phyloP scores from a whole-genome alignment of 306 rosid genomes.

The Prunus armeniaca region DNA sequence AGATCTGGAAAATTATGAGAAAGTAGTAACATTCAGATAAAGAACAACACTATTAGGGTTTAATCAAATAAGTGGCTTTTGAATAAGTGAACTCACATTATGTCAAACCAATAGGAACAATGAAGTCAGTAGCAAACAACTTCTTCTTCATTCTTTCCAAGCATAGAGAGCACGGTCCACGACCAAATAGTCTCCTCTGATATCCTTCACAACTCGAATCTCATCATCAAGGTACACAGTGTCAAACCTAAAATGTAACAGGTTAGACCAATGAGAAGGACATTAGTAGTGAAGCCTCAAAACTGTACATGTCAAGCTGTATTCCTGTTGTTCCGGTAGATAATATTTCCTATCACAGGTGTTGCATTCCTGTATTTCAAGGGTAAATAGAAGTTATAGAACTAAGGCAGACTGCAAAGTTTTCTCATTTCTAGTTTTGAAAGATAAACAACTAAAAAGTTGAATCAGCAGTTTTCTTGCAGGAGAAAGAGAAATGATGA shows the following conservation, averaged over 20 bases:
- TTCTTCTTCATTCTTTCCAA: conserved; percentile 64
- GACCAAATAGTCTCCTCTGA: conserved; percentile 80
- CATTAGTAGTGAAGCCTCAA: not conserved
- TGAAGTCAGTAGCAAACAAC: not conserved
- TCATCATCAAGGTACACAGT: conserved; percentile 69
- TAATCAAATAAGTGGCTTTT: not conserved
- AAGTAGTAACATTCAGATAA: not conserved
- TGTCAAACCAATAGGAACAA: not conserved
- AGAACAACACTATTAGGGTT: not conserved
- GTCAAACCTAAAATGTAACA: conserved; percentile 61
- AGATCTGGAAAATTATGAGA: not conserved
- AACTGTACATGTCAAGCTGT: not conserved
- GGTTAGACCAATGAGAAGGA: not conserved
- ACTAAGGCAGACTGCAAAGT: not conserved
- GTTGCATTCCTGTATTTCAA: not conserved
- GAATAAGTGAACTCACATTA: conserved; percentile 15
- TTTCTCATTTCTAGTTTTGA: not conserved
- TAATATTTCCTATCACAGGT: not conserved
- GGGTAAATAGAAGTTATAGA: not conserved
- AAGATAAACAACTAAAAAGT: not conserved
- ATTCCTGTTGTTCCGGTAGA: not conserved
- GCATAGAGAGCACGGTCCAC: conserved; percentile 70
- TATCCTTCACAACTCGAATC: conserved; percentile 77
- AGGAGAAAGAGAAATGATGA: not conserved
- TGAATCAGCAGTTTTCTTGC: not conserved